Evolutionary conservation across 495 filamentous ascomycete genomes (phyloP).

Genomic region (Chaetomium fimeti): DNA sequence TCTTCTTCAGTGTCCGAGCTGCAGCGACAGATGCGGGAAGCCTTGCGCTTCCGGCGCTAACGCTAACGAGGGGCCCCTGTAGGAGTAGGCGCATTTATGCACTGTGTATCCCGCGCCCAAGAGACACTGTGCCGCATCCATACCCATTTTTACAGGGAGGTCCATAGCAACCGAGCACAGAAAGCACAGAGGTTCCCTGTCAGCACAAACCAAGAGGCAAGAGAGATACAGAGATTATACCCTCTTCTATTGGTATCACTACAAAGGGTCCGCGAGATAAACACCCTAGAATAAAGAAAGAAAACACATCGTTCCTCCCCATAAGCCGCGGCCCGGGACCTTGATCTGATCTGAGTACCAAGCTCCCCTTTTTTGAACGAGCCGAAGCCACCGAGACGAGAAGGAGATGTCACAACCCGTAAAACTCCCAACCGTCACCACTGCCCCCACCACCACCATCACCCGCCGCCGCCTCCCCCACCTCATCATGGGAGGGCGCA

Average conservation of each 20-base stretch:
- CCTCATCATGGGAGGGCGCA: conserved; percentile 34
- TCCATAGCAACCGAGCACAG: too few species aligned
- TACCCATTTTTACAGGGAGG: too few species aligned
- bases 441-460: conserved; percentile 32
- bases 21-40: conserved; percentile 1
- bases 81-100: too few species aligned
- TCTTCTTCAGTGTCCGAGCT: background rate
- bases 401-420: conserved; percentile 46
- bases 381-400: background rate
- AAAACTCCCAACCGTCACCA: conserved; percentile 53
- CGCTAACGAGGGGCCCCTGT: background rate
- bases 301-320: conserved; percentile 9
- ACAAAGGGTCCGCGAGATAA: conserved; percentile 25
- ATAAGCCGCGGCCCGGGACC: background rate
- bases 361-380: background rate
- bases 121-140: background rate
- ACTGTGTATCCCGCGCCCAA: background rate
- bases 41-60: background rate
- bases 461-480: conserved; percentile 11
- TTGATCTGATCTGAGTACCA: background rate
- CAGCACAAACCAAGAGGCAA: background rate
- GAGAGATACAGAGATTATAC: conserved; percentile 11
- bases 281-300: conserved; percentile 11
- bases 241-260: conserved; percentile 38
- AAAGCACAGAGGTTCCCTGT: too few species aligned